Conservation (phyloP, 2,329 filamentous ascomycete genomes). For the Pseudogymnoascus sp. region DNA sequence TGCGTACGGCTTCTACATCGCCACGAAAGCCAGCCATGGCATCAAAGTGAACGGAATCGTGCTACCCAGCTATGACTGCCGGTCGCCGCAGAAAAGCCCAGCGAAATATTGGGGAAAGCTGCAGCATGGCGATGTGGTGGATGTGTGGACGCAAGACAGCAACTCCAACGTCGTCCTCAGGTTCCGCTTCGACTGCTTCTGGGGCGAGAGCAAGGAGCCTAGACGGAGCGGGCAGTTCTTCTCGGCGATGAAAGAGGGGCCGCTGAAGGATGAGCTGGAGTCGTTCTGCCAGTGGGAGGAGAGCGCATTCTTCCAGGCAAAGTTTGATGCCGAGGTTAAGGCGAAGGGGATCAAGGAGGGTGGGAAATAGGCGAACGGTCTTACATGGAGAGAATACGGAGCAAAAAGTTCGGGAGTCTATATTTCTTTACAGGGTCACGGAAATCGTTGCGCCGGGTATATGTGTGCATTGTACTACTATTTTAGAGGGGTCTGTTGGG, state of each 20-base stretch:
- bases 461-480: slow-evolving; percentile 2
- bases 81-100: slow-evolving; percentile 42
- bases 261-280: slow-evolving; percentile 21
- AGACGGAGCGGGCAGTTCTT: slow-evolving; percentile 18
- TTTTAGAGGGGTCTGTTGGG: neutral
- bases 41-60: slow-evolving; percentile 69
- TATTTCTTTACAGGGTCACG: slow-evolving; percentile 3
- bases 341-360: neutral
- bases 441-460: neutral
- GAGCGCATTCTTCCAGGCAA: slow-evolving; percentile 1
- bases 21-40: slow-evolving; percentile 67
- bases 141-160: slow-evolving; percentile 52
- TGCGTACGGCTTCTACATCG: slow-evolving; percentile 56
- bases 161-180: slow-evolving; percentile 24
- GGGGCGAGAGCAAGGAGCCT: slow-evolving; percentile 21
- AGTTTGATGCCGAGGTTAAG: slow-evolving; percentile 1
- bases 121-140: slow-evolving; percentile 67
- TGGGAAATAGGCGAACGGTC: neutral
- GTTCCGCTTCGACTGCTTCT: slow-evolving; percentile 26
- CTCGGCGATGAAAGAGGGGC: slow-evolving; percentile 15
- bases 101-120: slow-evolving; percentile 56
- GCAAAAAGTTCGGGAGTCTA: neutral
- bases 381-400: neutral
- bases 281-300: slow-evolving; percentile 19
- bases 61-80: slow-evolving; percentile 47